Evolutionary conservation across 257 asterid species (phyloP).

Genomic region (Solanum ahanhuiri): DNA sequence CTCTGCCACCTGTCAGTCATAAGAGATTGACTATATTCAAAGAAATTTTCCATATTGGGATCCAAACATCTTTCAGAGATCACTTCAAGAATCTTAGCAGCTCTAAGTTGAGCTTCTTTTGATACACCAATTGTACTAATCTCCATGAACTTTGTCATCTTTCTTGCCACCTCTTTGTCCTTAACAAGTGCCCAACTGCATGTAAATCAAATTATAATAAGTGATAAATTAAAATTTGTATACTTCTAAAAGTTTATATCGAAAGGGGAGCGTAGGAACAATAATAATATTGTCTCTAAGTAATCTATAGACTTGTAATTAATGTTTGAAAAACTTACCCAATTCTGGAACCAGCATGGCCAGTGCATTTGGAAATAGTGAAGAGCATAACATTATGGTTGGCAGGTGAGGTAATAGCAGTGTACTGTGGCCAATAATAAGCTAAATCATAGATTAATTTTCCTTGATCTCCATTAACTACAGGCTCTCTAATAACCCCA

Average conservation of each 20-base stretch:
- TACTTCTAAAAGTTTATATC: background rate
- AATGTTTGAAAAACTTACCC: conserved; percentile 31
- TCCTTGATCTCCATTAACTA: conserved; percentile 43
- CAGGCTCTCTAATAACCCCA: conserved; percentile 42
- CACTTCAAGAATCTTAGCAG: conserved; percentile 21
- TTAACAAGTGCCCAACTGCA: conserved; percentile 77
- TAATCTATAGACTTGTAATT: too few relatives aligned
- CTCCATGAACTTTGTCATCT: conserved; percentile 66
- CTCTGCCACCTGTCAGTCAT: too few relatives aligned
- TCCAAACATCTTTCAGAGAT: too few relatives aligned
- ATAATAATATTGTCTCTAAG: too few relatives aligned
- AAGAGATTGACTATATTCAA: too few relatives aligned
- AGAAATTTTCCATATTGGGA: too few relatives aligned
- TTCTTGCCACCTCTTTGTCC: conserved; percentile 49
- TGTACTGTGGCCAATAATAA: conserved; percentile 94
- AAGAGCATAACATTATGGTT: conserved; percentile 67
- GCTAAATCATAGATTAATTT: conserved; percentile 60
- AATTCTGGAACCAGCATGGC: conserved; percentile 93
- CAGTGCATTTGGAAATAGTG: conserved; percentile 79
- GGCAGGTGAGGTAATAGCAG: conserved; percentile 55
- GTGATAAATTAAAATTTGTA: background rate
- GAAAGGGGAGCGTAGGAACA: too few relatives aligned
- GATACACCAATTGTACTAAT: conserved; percentile 80
- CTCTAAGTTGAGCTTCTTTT: conserved; percentile 74
- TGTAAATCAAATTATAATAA: background rate